Conservation (phyloP, 768 basidiomycete species). For the Calocybe indica region DNA sequence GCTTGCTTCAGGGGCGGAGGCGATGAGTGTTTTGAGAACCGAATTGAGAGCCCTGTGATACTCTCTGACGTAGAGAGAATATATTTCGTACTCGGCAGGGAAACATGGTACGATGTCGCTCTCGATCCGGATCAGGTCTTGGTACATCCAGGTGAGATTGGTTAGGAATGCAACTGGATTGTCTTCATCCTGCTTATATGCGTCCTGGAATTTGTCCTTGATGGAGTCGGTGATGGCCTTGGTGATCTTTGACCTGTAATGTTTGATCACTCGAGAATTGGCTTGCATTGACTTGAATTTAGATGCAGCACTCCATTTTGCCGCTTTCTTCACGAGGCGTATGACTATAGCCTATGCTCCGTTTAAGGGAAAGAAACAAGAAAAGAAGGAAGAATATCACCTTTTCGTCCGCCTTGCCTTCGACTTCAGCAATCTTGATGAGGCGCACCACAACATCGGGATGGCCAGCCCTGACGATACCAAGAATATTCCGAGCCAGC, state of each 20-base stretch:
- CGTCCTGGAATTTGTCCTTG: slow-evolving; percentile 60
- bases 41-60: slow-evolving; percentile 85
- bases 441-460: slow-evolving; percentile 86
- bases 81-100: slow-evolving; percentile 88
- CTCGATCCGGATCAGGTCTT: slow-evolving; percentile 92
- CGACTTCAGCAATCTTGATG: slow-evolving; percentile 89
- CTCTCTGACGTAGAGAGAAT: slow-evolving; percentile 74
- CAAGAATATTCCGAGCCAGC: slow-evolving; percentile 70
- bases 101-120: slow-evolving; percentile 87
- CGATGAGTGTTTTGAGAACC: slow-evolving; percentile 64
- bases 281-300: slow-evolving; percentile 94
- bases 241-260: slow-evolving; percentile 87
- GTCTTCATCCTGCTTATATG: slow-evolving; percentile 54
- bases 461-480: slow-evolving; percentile 74
- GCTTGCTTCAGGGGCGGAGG: slow-evolving; percentile 80
- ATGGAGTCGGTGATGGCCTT: slow-evolving; percentile 79
- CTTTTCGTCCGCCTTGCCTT: slow-evolving; percentile 93
- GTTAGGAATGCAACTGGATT: slow-evolving; percentile 73
- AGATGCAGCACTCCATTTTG: slow-evolving; percentile 86
- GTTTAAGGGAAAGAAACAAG: slow-evolving; percentile 1
- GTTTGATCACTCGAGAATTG: slow-evolving; percentile 88
- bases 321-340: slow-evolving; percentile 89
- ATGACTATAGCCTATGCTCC: slow-evolving; percentile 78
- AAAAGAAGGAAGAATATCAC: slow-evolving; percentile 28
- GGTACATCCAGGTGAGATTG: slow-evolving; percentile 83